A percentile compares a stretch with the other conserved stretches of the same genome.
Evolutionary conservation across 768 basidiomycete genomes (phyloP).

Genomic region (Lactarius trivialis): DNA sequence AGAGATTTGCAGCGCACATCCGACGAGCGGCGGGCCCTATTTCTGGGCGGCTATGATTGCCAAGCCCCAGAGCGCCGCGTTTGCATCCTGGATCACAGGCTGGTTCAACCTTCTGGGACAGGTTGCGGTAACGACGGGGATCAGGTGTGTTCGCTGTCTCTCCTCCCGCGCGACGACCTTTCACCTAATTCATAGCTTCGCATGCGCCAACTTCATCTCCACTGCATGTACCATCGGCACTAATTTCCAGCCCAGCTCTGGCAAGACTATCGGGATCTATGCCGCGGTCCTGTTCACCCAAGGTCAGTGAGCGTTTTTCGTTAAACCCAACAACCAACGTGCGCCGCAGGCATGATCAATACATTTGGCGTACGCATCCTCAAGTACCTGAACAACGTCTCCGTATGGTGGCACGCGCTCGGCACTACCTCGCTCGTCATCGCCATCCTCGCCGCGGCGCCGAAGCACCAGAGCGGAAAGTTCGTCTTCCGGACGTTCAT

Average conservation of each 20-base stretch:
- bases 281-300: conserved; percentile 63
- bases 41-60: conserved; percentile 80
- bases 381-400: conserved; percentile 63
- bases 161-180: not conserved
- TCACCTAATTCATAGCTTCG: conserved; percentile 39
- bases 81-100: conserved; percentile 70
- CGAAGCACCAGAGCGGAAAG: conserved; percentile 55
- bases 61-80: conserved; percentile 45
- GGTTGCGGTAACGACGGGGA: conserved; percentile 72
- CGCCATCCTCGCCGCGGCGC: conserved; percentile 65
- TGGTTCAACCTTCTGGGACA: conserved; percentile 74
- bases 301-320: conserved; percentile 30
- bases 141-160: conserved; percentile 37
- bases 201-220: conserved; percentile 60
- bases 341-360: conserved; percentile 49
- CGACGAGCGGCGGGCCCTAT: conserved; percentile 68
- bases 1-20: conserved; percentile 54
- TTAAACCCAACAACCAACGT: not conserved
- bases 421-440: conserved; percentile 64
- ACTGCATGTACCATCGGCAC: conserved; percentile 55
- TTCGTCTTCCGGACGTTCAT: conserved; percentile 70
- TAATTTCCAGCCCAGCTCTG: conserved; percentile 49
- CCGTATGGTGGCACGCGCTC: conserved; percentile 67
- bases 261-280: conserved; percentile 59
- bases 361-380: conserved; percentile 66